Base-by-base conservation (phyloP, 768 basidiomycete species). In the Phlebiopsis gigantea region DNA sequence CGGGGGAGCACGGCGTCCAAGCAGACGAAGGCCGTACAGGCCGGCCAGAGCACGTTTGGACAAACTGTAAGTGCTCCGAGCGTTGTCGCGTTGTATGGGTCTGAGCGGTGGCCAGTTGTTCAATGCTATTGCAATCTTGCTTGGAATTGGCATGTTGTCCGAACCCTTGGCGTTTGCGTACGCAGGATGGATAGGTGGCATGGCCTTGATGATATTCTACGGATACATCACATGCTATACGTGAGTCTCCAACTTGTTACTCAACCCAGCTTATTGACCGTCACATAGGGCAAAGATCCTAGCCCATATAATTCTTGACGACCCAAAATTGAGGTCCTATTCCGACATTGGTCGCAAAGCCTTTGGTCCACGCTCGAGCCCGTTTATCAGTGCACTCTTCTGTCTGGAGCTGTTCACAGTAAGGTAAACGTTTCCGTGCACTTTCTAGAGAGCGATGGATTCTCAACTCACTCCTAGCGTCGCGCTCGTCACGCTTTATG, bases 151-250 rank as follows among this genome's bases (percentile, higher is more conserved):
- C 4, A 86, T 96, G 77, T 78, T 95, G 17, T 91, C 91, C 12
- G 86, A 92, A 66, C 92, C 93, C 0, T 76, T 97, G 24, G 95
- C 95, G 0, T 96, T 97, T 64, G 84, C 93, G 0, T 92, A 91
- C 64, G 82, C 92, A 1, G 96, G 95, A 2, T 98, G 95, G 95
- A 72, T 87, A 17, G 74, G 78, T 34, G 95, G 96, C 0, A 86
- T 85, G 0, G 6, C 79, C 24, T 74, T 98, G 15, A 82, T 96
- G 56, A 66, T 90, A 10, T 80, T 81, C 52, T 94, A 93, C 63
- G 92, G 88, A 0, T 77, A 79, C 57, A 70, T 95, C 17, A 87
- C 93, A 7, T 96, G 92, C 66, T 91, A 97, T 69, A 94, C 92
- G 92, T 94, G 65, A 56, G 88, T 79, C 7, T 45, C 39, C 25